A percentile compares a stretch with the other conserved stretches of the same genome.
These are phyloP conservation scores for Abelmoschus esculentus DNA, from an alignment of 345 rosid genomes.

Conservation along the genomic window DNA sequence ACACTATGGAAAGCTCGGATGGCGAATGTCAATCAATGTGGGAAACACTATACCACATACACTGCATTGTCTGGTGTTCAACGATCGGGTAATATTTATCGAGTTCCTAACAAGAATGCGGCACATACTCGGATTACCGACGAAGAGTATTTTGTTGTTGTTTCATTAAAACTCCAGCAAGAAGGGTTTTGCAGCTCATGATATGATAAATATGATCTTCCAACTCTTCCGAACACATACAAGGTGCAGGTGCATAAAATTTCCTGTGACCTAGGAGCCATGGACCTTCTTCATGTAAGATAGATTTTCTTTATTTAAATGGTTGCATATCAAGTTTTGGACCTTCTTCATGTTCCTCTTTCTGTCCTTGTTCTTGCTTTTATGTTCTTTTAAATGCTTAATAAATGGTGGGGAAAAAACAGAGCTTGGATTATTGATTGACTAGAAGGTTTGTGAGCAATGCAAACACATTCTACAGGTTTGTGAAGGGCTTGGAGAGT, in stretches of 20 bases:
- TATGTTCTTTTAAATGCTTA: neutral
- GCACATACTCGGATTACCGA: neutral
- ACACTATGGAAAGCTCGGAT: conserved; percentile 38
- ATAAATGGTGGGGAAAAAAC: neutral
- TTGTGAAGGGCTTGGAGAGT: conserved; percentile 39
- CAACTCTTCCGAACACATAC: conserved; percentile 1
- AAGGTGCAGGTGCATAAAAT: conserved; percentile 2
- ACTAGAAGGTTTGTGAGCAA: neutral
- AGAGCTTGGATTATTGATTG: neutral
- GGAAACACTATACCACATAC: conserved; percentile 33
- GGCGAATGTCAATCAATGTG: conserved; percentile 41
- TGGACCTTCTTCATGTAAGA: neutral
- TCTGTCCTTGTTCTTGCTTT: neutral
- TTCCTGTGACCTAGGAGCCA: neutral
- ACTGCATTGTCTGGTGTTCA: conserved; percentile 23
- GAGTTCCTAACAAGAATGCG: conserved; percentile 3
- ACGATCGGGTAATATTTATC: conserved; percentile 10
- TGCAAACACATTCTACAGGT: conserved; percentile 18
- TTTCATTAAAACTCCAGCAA: neutral
- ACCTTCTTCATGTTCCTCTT: neutral
- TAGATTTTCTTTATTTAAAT: neutral
- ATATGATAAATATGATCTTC: conserved; percentile 1
- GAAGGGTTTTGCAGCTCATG: conserved; percentile 1
- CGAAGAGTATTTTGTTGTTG: neutral
- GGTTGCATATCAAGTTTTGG: neutral